These are phyloP conservation scores for Lactarius indigo DNA, from an alignment of 768 basidiomycete genomes.

Conservation along the genomic window DNA sequence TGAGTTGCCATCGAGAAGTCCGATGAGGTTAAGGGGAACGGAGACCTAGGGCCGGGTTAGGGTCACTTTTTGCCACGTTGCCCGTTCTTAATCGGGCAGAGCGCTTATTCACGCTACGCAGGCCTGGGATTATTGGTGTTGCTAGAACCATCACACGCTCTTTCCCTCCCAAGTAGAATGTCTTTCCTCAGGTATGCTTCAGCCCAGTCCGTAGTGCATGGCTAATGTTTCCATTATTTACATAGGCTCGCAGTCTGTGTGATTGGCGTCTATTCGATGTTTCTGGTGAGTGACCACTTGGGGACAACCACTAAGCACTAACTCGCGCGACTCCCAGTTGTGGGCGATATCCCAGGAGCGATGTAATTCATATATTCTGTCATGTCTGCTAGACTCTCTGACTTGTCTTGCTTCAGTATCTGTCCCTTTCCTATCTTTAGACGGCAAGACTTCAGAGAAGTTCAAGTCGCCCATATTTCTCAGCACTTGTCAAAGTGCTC, in stretches of 20 bases:
- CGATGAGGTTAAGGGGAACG: neutral
- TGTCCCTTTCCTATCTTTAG: slow-evolving; percentile 73
- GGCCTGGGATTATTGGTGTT: neutral
- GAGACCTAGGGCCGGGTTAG: slow-evolving; percentile 12
- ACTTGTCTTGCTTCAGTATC: slow-evolving; percentile 52
- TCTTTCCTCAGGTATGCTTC: slow-evolving; percentile 17
- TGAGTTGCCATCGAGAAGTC: slow-evolving; percentile 1
- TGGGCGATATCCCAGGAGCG: slow-evolving; percentile 96
- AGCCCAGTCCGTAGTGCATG: neutral
- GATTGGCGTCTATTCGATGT: slow-evolving; percentile 26
- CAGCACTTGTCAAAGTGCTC: slow-evolving; percentile 78
- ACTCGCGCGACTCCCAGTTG: slow-evolving; percentile 42
- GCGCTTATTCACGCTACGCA: neutral
- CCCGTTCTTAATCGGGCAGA: neutral
- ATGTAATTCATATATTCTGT: slow-evolving; percentile 44
- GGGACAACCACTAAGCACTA: neutral
- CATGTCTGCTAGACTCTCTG: neutral
- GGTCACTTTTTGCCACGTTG: slow-evolving; percentile 14
- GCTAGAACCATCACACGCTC: neutral
- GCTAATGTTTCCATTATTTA: neutral
- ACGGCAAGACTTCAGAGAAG: slow-evolving; percentile 59
- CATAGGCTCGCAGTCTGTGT: slow-evolving; percentile 24
- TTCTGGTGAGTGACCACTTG: slow-evolving; percentile 20
- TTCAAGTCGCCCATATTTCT: slow-evolving; percentile 86
- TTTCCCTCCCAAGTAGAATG: slow-evolving; percentile 7